A percentile compares a stretch with the other conserved stretches of the same genome.
phyloP scores from a whole-genome alignment of 805 yeast species.

The Myxozyma kluyveri region DNA sequence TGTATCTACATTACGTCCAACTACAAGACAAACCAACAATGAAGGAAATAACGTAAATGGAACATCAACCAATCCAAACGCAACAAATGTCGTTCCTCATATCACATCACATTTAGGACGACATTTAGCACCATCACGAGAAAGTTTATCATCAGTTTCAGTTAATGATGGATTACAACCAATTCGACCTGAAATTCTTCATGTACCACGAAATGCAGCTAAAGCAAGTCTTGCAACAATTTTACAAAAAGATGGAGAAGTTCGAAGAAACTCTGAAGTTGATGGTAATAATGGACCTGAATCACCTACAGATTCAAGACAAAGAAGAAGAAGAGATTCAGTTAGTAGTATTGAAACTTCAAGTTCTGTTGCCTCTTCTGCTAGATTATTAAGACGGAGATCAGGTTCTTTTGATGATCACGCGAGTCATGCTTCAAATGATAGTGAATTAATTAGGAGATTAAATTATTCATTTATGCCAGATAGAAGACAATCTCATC shows the following conservation, averaged over 20 bases:
- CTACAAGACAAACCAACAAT: neutral
- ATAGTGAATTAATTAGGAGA: slow-evolving; percentile 14
- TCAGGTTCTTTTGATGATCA: slow-evolving; percentile 9
- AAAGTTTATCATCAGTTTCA: neutral
- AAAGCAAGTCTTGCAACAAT: slow-evolving; percentile 13
- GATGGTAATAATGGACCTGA: neutral
- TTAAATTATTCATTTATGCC: slow-evolving; percentile 17
- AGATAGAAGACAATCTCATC: neutral
- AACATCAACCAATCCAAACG: neutral
- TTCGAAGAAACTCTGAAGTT: slow-evolving; percentile 7
- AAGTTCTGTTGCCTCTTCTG: neutral
- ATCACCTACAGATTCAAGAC: too few species aligned
- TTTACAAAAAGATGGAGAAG: slow-evolving; percentile 18
- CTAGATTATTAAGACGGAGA: neutral
- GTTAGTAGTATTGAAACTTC: neutral
- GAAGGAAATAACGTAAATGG: neutral
- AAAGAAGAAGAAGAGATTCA: neutral
- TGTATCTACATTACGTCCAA: neutral
- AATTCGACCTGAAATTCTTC: slow-evolving; percentile 18
- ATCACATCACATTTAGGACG: neutral
- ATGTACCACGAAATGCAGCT: slow-evolving; percentile 18
- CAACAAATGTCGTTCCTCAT: neutral
- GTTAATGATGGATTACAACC: slow-evolving; percentile 13
- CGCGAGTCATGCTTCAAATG: slow-evolving; percentile 10
- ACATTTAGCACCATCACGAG: slow-evolving; percentile 4